phyloP scores from a whole-genome alignment of 805 yeast species.

The Hanseniaspora taiwanica region DNA sequence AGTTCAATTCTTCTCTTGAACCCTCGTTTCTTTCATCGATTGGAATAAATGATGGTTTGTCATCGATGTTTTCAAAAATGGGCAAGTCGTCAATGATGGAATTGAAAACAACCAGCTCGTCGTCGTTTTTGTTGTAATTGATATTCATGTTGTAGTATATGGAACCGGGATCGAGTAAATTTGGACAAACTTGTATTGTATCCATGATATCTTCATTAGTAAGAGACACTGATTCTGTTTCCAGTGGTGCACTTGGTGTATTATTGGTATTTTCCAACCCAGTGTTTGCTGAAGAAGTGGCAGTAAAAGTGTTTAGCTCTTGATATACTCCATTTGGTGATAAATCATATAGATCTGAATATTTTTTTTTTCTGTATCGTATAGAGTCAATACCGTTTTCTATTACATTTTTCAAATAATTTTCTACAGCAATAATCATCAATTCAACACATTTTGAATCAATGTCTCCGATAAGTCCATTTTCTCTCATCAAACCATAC shows the following conservation, averaged over 20 bases:
- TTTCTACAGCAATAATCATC: conserved; percentile 66
- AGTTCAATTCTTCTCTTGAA: conserved; percentile 52
- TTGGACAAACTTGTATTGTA: conserved; percentile 51
- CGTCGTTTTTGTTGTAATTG: conserved; percentile 46
- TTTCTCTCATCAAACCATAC: conserved; percentile 75
- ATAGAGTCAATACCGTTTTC: conserved; percentile 66
- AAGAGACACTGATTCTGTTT: too few species aligned
- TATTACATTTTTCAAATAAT: conserved; percentile 59
- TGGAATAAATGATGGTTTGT: conserved; percentile 22
- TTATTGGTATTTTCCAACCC: too few species aligned
- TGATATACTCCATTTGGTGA: conserved; percentile 20
- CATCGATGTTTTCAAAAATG: conserved; percentile 14
- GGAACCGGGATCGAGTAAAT: conserved; percentile 55
- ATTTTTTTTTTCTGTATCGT: conserved; percentile 41
- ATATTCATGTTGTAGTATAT: conserved; percentile 38
- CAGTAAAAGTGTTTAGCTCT: conserved; percentile 5
- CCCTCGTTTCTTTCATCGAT: conserved; percentile 33
- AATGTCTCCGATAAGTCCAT: conserved; percentile 76
- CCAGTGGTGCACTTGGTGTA: too few species aligned
- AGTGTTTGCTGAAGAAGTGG: background rate
- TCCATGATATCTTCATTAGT: conserved; percentile 58
- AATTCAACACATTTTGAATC: conserved; percentile 69
- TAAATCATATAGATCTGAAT: conserved; percentile 24
- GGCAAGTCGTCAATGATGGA: conserved; percentile 24
- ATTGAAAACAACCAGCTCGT: conserved; percentile 20